Percentiles rank a stretch among this genome's conserved stretches.
Evolutionary conservation across 371 early-diverging fungal genomes (phyloP).

Genomic region (Actinomortierella ambigua): DNA sequence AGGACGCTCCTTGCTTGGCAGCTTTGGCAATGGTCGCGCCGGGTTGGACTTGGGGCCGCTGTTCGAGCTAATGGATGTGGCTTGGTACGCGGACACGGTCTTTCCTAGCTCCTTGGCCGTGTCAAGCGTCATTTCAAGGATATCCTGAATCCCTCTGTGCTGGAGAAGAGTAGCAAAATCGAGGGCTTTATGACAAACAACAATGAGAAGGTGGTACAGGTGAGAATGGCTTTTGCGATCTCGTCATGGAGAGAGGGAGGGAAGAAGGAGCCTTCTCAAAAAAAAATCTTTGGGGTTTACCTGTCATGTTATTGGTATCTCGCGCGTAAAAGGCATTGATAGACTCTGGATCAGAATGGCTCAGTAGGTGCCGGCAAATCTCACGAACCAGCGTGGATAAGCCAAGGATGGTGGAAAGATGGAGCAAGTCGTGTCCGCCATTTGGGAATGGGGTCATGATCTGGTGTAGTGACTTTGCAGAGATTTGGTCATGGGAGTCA

Average conservation of each 20-base stretch:
- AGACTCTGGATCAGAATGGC: constrained; percentile 1
- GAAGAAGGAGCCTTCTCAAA: background rate
- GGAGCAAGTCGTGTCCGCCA: constrained; percentile 34
- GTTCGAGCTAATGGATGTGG: background rate
- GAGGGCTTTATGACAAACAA: constrained; percentile 11
- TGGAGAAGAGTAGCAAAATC: constrained; percentile 29
- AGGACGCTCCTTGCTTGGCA: background rate
- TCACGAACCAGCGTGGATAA: constrained; percentile 27
- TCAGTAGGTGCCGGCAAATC: constrained; percentile 30
- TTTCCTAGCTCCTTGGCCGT: constrained; percentile 19
- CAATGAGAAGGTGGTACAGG: background rate
- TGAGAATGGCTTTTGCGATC: background rate
- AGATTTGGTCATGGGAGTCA: constrained; percentile 13
- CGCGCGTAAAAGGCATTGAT: constrained; percentile 10
- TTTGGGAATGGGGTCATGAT: background rate
- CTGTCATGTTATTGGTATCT: constrained; percentile 23
- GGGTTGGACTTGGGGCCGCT: background rate
- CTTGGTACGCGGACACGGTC: too few species aligned
- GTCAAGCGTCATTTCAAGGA: constrained; percentile 12
- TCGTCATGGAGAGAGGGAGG: background rate
- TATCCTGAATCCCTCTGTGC: constrained; percentile 17
- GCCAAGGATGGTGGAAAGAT: constrained; percentile 27
- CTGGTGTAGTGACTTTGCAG: constrained; percentile 15
- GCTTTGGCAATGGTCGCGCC: constrained; percentile 2
- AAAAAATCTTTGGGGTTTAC: constrained; percentile 3